Evolutionary conservation across 805 yeast genomes (phyloP).

Genomic region (Candida coquimbonensis): DNA sequence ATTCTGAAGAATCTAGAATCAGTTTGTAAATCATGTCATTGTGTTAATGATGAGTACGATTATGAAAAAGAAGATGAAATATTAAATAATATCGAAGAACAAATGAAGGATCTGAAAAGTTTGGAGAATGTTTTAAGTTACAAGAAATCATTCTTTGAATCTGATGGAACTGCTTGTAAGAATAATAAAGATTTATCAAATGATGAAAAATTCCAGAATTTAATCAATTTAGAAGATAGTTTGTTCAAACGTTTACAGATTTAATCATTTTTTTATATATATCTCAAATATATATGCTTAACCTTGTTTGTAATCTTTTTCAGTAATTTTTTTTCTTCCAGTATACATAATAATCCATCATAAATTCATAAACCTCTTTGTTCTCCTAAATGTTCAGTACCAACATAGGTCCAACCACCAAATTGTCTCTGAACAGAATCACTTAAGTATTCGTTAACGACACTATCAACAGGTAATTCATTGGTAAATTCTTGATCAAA

Average conservation of each 20-base stretch:
- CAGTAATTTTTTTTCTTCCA: too few species aligned
- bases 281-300: neutral
- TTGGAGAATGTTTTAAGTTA: conserved; percentile 15
- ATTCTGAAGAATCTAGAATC: conserved; percentile 15
- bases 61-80: conserved; percentile 23
- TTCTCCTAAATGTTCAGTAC: conserved; percentile 43
- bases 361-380: neutral
- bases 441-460: conserved; percentile 84
- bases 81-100: conserved; percentile 15
- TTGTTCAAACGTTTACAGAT: conserved; percentile 5
- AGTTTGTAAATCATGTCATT: conserved; percentile 12
- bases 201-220: conserved; percentile 3
- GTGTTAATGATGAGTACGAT: conserved; percentile 11
- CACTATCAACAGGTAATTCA: conserved; percentile 92
- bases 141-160: conserved; percentile 7
- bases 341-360: neutral
- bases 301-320: too few species aligned
- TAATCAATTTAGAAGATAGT: conserved; percentile 6
- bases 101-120: conserved; percentile 15
- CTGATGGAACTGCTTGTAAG: conserved; percentile 6
- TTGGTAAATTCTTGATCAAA: conserved; percentile 89
- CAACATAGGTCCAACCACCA: conserved; percentile 98
- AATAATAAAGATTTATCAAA: conserved; percentile 3
- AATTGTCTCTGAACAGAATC: conserved; percentile 96
- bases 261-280: neutral